Conservation (phyloP, 768 basidiomycete genomes). For the Russula earlei region DNA sequence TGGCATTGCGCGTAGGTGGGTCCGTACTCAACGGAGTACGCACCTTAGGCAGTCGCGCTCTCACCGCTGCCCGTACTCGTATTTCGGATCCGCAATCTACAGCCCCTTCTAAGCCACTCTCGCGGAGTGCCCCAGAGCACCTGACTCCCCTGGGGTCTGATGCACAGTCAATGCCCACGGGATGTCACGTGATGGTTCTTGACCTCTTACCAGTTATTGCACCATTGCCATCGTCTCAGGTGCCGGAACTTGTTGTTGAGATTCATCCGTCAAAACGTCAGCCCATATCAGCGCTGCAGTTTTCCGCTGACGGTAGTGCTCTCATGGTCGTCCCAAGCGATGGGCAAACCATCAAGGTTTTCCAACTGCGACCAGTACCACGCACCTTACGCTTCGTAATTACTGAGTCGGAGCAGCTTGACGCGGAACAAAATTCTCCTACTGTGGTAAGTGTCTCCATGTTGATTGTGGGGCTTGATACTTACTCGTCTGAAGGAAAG, state of each 20-base stretch:
- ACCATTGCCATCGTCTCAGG: conserved; percentile 20
- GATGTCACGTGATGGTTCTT: conserved; percentile 43
- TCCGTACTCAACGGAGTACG: conserved; percentile 56
- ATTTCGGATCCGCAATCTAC: conserved; percentile 5
- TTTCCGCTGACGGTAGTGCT: conserved; percentile 45
- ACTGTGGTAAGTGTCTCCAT: background rate
- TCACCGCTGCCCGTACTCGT: conserved; percentile 33
- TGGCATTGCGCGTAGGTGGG: conserved; percentile 52
- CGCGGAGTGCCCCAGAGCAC: conserved; percentile 30
- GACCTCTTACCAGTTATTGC: conserved; percentile 37
- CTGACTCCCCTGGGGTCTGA: background rate
- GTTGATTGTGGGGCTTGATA: background rate
- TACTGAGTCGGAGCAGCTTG: background rate
- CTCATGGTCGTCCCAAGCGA: conserved; percentile 44
- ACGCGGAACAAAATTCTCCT: background rate
- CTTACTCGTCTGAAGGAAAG: conserved; percentile 11
- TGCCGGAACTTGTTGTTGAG: conserved; percentile 33
- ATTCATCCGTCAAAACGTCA: conserved; percentile 42
- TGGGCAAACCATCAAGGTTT: conserved; percentile 45
- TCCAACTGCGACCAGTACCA: conserved; percentile 30
- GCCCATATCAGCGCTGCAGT: conserved; percentile 38
- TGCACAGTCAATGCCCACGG: background rate
- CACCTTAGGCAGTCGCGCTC: conserved; percentile 52
- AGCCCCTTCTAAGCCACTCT: conserved; percentile 21
- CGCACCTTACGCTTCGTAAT: conserved; percentile 17